Evolutionary conservation across 2,329 filamentous ascomycete species (phyloP), one percentile per base, ranked within the genome.

Genomic region (Ceratocystis cubensis): DNA sequence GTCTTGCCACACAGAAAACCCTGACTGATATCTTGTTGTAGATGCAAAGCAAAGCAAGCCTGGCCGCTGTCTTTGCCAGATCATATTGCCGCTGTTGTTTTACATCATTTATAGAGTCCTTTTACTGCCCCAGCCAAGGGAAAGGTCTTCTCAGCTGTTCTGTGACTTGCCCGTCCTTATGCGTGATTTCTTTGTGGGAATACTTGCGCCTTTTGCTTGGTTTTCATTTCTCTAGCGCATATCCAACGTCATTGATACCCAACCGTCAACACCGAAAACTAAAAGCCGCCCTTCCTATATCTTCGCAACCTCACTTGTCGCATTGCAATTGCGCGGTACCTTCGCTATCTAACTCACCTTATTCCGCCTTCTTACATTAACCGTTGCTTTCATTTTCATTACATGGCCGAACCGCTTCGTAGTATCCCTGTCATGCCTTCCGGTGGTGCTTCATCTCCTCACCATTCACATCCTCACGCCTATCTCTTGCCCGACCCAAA

Each of bases 221-320:
- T 20, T n/a, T 22, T 20, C 15, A 37, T 20, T 30, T 59, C 56
- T 30, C 56, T 59, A n/a, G 28, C 56, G 30, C 56, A 37, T 69
- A 33, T 37, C 71, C 64, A 72, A 65, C 61, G 25, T 45, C 25
- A 63, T 63, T 41, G 45, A 17, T 25, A 28, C 61, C 30, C 61
- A 45, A 63, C 10, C 37, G 25, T 22, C 33, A 17, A 44, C 10
- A 5, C 30, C 6, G 53, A 30, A 28, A 13, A 41, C 37, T 41
- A 13, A 15, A 30, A 33, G 17, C 28, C 15, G 28, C 22, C 53
- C 7, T 53, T 25, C 20, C 37, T 10, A 25, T 20, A 57, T 37
- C 33, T 37, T 37, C 10, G 8, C 25, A 17, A 17, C 17, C 10
- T 33, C 53, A 25, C 48, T 6, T n/a, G 56, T 59, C 56, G 56